Conservation (phyloP, 257 asterid species). For the Jacaranda copaia region DNA sequence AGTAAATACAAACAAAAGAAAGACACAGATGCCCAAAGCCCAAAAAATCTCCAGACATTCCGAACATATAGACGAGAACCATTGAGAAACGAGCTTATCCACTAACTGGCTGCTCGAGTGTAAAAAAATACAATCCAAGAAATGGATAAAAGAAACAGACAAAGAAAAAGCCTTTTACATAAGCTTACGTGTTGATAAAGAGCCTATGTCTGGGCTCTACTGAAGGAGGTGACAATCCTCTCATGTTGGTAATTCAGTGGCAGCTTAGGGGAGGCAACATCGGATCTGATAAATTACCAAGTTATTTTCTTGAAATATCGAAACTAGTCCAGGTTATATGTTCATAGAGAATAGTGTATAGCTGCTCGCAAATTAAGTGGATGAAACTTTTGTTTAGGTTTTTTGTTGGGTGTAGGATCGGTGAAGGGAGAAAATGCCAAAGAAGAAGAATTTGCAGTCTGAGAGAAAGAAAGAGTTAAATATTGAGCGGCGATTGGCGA, state of each 20-base stretch:
- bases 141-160: background rate
- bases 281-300: constrained; percentile 39
- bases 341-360: too few species aligned
- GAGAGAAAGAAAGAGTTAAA: too few species aligned
- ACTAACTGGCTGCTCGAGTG: background rate
- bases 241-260: constrained; percentile 49
- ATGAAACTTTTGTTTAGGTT: too few species aligned
- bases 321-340: constrained; percentile 2
- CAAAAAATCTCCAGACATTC: too few species aligned
- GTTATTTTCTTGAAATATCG: background rate
- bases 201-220: constrained; percentile 71
- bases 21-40: too few species aligned
- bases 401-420: too few species aligned
- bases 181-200: constrained; percentile 52
- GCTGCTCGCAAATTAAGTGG: too few species aligned
- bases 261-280: constrained; percentile 37
- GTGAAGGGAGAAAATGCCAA: too few species aligned
- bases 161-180: background rate
- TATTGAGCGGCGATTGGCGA: too few species aligned
- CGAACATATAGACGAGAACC: too few species aligned
- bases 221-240: constrained; percentile 63
- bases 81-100: constrained; percentile 4
- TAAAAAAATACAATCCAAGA: background rate
- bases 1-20: background rate
- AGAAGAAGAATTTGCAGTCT: too few species aligned